Conservation (phyloP, 1,284 basidiomycete genomes). For the Cerrena zonata region DNA sequence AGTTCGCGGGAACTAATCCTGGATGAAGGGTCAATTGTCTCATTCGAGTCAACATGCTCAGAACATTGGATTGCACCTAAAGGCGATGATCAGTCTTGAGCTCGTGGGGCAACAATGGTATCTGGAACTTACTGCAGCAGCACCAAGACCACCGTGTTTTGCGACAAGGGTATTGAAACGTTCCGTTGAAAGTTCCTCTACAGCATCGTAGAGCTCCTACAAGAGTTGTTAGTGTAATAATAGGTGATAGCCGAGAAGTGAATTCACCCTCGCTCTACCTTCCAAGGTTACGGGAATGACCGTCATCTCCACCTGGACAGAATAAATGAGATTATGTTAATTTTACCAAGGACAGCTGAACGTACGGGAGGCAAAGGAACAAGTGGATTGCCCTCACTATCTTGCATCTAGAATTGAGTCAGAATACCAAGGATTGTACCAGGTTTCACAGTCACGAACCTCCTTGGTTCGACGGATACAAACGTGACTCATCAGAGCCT, state of each 20-base stretch:
- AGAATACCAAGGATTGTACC: neutral
- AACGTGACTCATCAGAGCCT: constrained; percentile 79
- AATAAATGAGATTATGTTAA: neutral
- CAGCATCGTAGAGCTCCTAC: constrained; percentile 69
- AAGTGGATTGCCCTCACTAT: constrained; percentile 64
- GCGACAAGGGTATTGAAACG: constrained; percentile 57
- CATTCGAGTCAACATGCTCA: constrained; percentile 81
- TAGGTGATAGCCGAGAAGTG: neutral
- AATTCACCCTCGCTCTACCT: constrained; percentile 58
- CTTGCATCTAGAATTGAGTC: constrained; percentile 61
- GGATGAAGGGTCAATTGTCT: constrained; percentile 82
- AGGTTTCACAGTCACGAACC: constrained; percentile 31
- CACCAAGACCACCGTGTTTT: constrained; percentile 31
- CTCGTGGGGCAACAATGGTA: too few relatives aligned
- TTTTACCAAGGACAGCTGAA: neutral
- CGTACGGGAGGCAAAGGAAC: constrained; percentile 72
- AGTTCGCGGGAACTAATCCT: constrained; percentile 68
- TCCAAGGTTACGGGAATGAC: constrained; percentile 65
- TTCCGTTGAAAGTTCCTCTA: constrained; percentile 59
- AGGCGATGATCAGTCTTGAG: neutral
- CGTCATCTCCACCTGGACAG: constrained; percentile 61
- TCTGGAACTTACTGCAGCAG: constrained; percentile 31
- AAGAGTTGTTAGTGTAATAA: constrained; percentile 2
- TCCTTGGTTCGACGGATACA: constrained; percentile 86
- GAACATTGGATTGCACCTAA: constrained; percentile 64